Base-by-base conservation (phyloP, 2,329 filamentous ascomycete genomes). In the Phyllosticta capitalensis region DNA sequence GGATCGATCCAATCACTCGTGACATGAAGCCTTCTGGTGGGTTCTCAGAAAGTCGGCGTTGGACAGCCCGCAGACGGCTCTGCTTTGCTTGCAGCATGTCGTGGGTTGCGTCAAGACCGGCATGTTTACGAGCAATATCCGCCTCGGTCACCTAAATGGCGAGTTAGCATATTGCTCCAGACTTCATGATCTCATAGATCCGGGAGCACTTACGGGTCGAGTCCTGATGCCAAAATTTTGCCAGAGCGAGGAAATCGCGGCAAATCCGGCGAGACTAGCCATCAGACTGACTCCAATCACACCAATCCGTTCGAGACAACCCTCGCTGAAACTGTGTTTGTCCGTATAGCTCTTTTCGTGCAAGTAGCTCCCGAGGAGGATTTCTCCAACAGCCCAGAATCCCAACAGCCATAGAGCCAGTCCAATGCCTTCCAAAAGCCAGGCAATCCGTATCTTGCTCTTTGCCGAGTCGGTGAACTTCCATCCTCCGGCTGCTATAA, bases 211-310 rank as follows among this genome's bases (percentile, higher is more conserved):
- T 63, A 79, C 83, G 3, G 82, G 82, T 28, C 81, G 79, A 52
- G 83, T 76, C 48, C 81, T 82, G 28, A 85, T 83, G 22, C 84
- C 82, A 72, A 95, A 90, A 0, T 84, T 89, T 68, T 95, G 88
- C 89, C 90, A 95, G 1, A 91, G 84, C 1, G 88, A 87, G 22
- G 88, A 92, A 33, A 95, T 88, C n/a, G 89, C 89, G 5, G 90
- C 90, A 67, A 95, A 95, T 0, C 90, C 90, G 6, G 90, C 90
- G n/a, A 95, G 77, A 14, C 92, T 80, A 17, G 90, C 90, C 89
- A 95, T 95, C 57, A 94, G 75, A 54, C 87, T 86, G 59, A 94
- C 90, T 3, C 90, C 90, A 63, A 95, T 90, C 49, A 95, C 86
- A 12, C 90, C 90, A 24, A 95, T 85, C 52, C 90, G 72, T 64